These are phyloP conservation scores for Ascochyta koolunga DNA, from an alignment of 2,329 filamentous ascomycete genomes.

Conservation along the genomic window DNA sequence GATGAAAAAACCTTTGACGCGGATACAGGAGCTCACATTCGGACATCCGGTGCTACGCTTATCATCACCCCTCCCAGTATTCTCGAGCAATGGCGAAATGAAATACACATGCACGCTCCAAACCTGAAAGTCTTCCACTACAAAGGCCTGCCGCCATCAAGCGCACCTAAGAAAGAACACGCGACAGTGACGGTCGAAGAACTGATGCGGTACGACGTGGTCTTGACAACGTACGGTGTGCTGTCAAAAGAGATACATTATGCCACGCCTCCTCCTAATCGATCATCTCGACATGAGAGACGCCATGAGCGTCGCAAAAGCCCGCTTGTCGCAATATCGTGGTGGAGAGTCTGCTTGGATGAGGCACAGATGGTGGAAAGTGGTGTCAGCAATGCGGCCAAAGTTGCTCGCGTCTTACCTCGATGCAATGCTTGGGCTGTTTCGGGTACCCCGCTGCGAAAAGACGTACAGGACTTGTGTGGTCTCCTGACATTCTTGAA, in stretches of 20 bases:
- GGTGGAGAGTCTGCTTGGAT: slow-evolving; percentile 81
- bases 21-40: slow-evolving; percentile 54
- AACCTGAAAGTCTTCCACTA: slow-evolving; percentile 63
- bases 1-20: slow-evolving; percentile 42
- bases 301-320: slow-evolving; percentile 72
- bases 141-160: slow-evolving; percentile 53
- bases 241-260: slow-evolving; percentile 83
- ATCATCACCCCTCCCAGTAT: slow-evolving; percentile 69
- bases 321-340: slow-evolving; percentile 79
- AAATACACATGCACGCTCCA: slow-evolving; percentile 64
- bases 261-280: slow-evolving; percentile 71
- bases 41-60: slow-evolving; percentile 62
- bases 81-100: slow-evolving; percentile 67
- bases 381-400: slow-evolving; percentile 81
- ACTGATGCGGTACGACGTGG: slow-evolving; percentile 61
- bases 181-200: slow-evolving; percentile 53
- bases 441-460: slow-evolving; percentile 86
- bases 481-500: slow-evolving; percentile 82
- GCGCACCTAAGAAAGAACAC: slow-evolving; percentile 37
- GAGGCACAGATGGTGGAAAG: slow-evolving; percentile 94
- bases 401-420: slow-evolving; percentile 78
- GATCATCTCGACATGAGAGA: slow-evolving; percentile 69
- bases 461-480: slow-evolving; percentile 77
- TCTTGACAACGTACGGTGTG: slow-evolving; percentile 69
- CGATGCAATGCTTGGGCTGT: slow-evolving; percentile 90